A percentile compares a stretch with the other conserved stretches of the same genome.
Conservation (phyloP, 768 basidiomycete genomes). For the Rhodotorula diobovata region DNA sequence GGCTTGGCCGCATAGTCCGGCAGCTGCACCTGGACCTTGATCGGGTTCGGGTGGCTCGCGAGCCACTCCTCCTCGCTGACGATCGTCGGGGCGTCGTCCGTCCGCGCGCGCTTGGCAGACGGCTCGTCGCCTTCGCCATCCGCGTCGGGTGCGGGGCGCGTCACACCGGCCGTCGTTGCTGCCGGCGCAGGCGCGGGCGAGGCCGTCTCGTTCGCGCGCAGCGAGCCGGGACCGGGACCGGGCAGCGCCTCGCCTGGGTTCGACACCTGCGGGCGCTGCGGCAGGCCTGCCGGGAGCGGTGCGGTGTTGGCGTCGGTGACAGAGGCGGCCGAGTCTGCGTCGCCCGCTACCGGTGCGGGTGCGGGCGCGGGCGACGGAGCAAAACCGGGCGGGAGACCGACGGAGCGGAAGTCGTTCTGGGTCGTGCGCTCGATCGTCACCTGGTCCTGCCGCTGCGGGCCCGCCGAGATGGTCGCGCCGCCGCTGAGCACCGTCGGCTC, state of each 20-base stretch:
- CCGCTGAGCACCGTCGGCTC: constrained; percentile 53
- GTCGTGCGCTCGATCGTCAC: constrained; percentile 52
- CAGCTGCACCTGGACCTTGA: constrained; percentile 76
- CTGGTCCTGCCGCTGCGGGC: constrained; percentile 66
- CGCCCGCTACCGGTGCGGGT: constrained; percentile 57
- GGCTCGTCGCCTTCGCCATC: constrained; percentile 60
- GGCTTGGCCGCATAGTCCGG: constrained; percentile 76
- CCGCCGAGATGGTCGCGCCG: constrained; percentile 83
- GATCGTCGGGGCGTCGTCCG: constrained; percentile 61
- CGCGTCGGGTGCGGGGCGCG: constrained; percentile 28
- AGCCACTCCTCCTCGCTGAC: constrained; percentile 60
- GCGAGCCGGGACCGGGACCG: background rate
- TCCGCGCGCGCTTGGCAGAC: constrained; percentile 78
- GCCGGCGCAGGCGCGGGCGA: background rate
- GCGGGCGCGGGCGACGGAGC: constrained; percentile 59
- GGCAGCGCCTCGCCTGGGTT: constrained; percentile 53
- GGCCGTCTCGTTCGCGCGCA: background rate
- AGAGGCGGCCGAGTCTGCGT: constrained; percentile 42
- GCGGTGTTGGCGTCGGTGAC: background rate
- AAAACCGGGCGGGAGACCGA: constrained; percentile 44
- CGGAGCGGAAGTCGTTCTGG: constrained; percentile 49
- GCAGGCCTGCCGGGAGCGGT: constrained; percentile 57
- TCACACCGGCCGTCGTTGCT: background rate
- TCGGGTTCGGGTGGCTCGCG: constrained; percentile 57
- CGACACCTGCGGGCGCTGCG: constrained; percentile 63